Percentiles rank a stretch among this genome's conserved stretches.
Conservation (phyloP, 2,329 filamentous ascomycete genomes). For the Nothomitra cinnamomea region DNA sequence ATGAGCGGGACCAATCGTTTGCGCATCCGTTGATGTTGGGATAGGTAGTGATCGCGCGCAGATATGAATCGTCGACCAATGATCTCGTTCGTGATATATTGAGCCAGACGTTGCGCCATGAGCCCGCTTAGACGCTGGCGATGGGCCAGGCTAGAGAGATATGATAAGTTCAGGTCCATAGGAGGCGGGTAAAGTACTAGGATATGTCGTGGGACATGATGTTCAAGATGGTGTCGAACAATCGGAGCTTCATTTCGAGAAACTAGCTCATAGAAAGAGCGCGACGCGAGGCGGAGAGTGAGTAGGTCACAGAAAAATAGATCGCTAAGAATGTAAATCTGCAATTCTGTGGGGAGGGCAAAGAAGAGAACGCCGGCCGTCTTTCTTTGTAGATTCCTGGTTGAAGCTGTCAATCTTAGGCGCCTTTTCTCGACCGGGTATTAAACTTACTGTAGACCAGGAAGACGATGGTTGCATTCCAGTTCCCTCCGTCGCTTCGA, state of each 20-base stretch:
- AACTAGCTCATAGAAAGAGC: neutral
- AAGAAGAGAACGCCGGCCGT: neutral
- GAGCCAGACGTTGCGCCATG: constrained; percentile 3
- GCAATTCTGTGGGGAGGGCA: constrained; percentile 3
- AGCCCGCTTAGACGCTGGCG: neutral
- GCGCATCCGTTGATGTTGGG: constrained; percentile 2
- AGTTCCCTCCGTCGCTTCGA: neutral
- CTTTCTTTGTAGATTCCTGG: neutral
- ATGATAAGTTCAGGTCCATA: neutral
- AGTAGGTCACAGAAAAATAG: constrained; percentile 3
- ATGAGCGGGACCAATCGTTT: constrained; percentile 1
- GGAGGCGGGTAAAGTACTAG: constrained; percentile 1
- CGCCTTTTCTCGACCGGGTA: neutral
- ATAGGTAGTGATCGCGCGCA: neutral
- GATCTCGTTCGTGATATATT: constrained; percentile 3
- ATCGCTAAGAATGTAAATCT: neutral
- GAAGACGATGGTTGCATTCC: neutral
- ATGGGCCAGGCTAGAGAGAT: neutral
- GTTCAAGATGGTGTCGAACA: constrained; percentile 5
- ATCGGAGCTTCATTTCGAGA: constrained; percentile 2
- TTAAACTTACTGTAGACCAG: neutral
- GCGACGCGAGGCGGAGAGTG: constrained; percentile 2
- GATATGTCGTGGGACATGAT: constrained; percentile 3
- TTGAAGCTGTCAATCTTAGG: neutral
- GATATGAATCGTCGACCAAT: neutral